Evolutionary conservation across 1,139 yeast genomes (phyloP), one percentile per base, ranked within the genome.

Genomic region (Blastobotrys serpentis): DNA sequence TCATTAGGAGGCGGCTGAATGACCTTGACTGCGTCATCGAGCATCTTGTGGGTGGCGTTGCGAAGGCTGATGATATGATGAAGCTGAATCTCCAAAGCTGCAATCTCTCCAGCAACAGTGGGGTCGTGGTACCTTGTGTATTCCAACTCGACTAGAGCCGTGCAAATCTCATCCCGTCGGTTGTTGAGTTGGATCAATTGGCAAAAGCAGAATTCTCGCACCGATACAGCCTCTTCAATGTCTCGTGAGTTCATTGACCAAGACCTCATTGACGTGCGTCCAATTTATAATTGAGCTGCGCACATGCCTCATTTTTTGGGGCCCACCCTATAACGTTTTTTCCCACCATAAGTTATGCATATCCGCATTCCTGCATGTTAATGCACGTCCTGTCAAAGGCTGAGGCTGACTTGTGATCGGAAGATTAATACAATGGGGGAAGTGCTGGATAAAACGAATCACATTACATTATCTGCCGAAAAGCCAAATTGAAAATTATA

Each of bases 121-220:
- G 37, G 19, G 13, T 33, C 37, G 18, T 16, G 7, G 8, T 14
- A 11, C 10, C n/a, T 6, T 4, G 16, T 14, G 18, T 33, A 33
- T 6, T 33, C 37, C 21, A 33, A 21, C 8, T 17, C 37, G 8
- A 11, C 37, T 21, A 33, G 19, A 3, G 37, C 18, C 6, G 6
- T 6, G 11, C 37, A 33, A 3, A 33, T 4, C 21, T 33, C 10
- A 17, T 33, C 37, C 5, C 37, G 18, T 4, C 21, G 21, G 19
- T 4, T 8, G 19, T n/a, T 17, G 6, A 33, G 37, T 3, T 17
- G 18, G 18, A 33, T 17, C 11, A 33, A 21, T 11, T 33, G 37
- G 19, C 11, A 33, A n/a, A 33, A 33, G 37, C 37, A 33, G 19
- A 14, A 33, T n/a, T 33, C 37, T 3, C 37, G 37, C 21, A 16